Evolutionary conservation across 164 flowering plant genomes (phyloP).

Genomic region (Tetracentron sinense): DNA sequence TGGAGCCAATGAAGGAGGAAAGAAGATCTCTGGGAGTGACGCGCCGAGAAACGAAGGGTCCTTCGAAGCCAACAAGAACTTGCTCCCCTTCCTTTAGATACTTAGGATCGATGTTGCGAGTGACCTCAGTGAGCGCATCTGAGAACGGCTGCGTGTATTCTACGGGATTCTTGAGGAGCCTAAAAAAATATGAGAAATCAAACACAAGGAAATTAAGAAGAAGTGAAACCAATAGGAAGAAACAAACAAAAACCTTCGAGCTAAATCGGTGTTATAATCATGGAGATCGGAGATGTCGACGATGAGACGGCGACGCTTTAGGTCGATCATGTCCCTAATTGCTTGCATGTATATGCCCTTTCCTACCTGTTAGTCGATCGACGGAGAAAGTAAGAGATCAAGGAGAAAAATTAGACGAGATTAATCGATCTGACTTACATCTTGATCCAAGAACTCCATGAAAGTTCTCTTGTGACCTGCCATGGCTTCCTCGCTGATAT

Average conservation of each 20-base stretch:
- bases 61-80: slow-evolving; percentile 82
- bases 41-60: slow-evolving; percentile 88
- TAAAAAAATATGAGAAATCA: slow-evolving; percentile 14
- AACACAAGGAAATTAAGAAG: neutral
- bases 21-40: slow-evolving; percentile 93
- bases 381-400: neutral
- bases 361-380: slow-evolving; percentile 25
- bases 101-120: slow-evolving; percentile 63
- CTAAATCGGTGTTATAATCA: slow-evolving; percentile 48
- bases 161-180: slow-evolving; percentile 68
- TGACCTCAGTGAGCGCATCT: slow-evolving; percentile 81
- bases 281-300: slow-evolving; percentile 75
- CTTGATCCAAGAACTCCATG: slow-evolving; percentile 66
- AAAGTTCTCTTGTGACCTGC: slow-evolving; percentile 67
- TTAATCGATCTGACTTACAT: slow-evolving; percentile 30
- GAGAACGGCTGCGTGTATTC: slow-evolving; percentile 83
- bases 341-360: slow-evolving; percentile 54
- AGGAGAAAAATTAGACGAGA: slow-evolving; percentile 2
- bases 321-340: slow-evolving; percentile 59
- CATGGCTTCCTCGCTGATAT: slow-evolving; percentile 57
- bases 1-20: slow-evolving; percentile 83
- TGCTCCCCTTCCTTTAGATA: slow-evolving; percentile 85
- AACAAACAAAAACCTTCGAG: slow-evolving; percentile 43
- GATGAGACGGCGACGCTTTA: slow-evolving; percentile 59
- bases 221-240: neutral